Base-by-base conservation (phyloP, 139 green algal species). In the Closterium sp. region DNA sequence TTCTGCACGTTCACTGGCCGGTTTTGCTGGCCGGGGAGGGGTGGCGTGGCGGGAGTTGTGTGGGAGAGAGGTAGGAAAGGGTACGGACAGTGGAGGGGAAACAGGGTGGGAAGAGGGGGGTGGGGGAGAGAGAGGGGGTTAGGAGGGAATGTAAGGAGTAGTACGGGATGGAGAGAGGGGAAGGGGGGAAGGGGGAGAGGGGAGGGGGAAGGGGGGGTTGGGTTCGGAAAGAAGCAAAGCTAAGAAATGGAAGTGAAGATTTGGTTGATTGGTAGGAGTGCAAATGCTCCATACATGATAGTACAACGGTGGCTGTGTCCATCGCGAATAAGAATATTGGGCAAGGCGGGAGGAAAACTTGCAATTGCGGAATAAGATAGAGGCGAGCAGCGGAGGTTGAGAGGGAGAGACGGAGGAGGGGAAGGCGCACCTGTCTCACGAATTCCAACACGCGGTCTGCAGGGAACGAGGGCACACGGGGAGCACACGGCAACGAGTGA, bases 1-100 rank as follows among this genome's bases (percentile, higher is more conserved):
- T 96, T 95, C 50, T 96, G 94, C 50, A 88, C 93, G 91, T 96
- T 96, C 70, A 96, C 30, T 45, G 94, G 94, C 34, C 94, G 94
- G 79, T 96, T 96, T 95, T 96, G 94, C 89, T 94, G 92, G 28
- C 19, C 4, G n/a, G 85, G 85, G 21, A 31, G n/a, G 28, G 85
- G 38, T 50, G 85, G n/a, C 32, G 85, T 30, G 85, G 85, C 6
- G 85, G 21, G 13, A 24, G 85, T 79, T 13, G 62, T 70, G 45
- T 13, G 62, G 13, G 62, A 13, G 62, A 24, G 62, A 13, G 62
- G 62, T 22, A 4, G 62, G 62, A 13, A 9, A 13, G 62, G 62
- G 62, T 3, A 79, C 62, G 19, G 19, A 22, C 17, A 79, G 62
- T 13, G 62, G 19, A 19, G 62, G 17, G 17, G 62, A 79, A 79